phyloP scores from a whole-genome alignment of 1,139 yeast genomes.

The Suhomyces bribrorum region DNA sequence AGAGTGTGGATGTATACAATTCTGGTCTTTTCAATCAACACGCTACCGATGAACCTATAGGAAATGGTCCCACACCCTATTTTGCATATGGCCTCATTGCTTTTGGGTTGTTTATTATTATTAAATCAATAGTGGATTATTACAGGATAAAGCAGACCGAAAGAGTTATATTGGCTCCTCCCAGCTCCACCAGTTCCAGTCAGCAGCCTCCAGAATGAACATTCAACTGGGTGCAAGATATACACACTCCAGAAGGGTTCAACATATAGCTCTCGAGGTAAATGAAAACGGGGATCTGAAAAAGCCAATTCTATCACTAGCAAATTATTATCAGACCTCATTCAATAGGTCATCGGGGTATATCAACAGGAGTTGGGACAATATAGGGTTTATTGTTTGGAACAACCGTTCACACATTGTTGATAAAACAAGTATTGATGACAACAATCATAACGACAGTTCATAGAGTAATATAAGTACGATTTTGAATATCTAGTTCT shows the following conservation, averaged over 20 bases:
- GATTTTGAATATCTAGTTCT: not conserved
- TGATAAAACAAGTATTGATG: no score
- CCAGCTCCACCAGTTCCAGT: conserved; percentile 16
- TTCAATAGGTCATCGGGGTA: no score
- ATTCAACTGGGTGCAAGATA: no score
- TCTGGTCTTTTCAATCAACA: conserved; percentile 33
- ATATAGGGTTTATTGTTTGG: no score
- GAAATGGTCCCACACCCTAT: conserved; percentile 35
- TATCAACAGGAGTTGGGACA: no score
- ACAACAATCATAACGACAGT: not conserved
- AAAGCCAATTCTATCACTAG: no score
- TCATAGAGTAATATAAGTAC: not conserved
- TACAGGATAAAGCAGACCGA: conserved; percentile 79
- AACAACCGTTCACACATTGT: no score
- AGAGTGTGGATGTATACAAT: conserved; percentile 50
- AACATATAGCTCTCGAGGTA: not conserved
- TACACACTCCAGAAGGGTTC: not conserved
- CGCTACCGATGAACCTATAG: conserved; percentile 15
- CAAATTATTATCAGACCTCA: no score
- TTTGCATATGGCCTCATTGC: conserved; percentile 62
- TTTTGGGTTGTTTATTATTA: conserved; percentile 65
- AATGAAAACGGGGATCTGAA: no score
- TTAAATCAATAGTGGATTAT: conserved; percentile 72
- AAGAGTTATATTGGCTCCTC: conserved; percentile 55
- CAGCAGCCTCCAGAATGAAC: not conserved